phyloP scores from a whole-genome alignment of 345 rosid genomes.

The Melaleuca alternifolia region DNA sequence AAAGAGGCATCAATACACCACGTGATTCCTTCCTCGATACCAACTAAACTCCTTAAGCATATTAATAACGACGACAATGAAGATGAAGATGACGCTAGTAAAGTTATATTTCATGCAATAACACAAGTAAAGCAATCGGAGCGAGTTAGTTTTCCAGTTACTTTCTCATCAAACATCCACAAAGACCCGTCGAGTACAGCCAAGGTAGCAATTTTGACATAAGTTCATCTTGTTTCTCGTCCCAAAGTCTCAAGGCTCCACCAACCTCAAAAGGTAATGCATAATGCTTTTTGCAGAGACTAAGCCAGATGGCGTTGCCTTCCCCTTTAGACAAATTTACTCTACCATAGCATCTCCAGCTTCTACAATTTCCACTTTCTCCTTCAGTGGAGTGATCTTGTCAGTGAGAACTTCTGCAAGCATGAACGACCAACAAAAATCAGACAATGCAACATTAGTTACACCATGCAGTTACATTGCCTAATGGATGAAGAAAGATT shows the following conservation, averaged over 20 bases:
- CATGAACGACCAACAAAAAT: background rate
- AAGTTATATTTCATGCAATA: background rate
- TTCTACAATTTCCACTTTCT: conserved; percentile 3
- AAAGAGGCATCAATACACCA: background rate
- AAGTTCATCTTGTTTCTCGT: background rate
- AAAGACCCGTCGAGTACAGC: background rate
- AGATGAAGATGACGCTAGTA: too few species aligned
- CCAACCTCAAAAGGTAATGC: background rate
- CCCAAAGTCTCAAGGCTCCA: background rate
- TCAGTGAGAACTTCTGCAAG: conserved; percentile 12
- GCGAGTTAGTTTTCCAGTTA: background rate
- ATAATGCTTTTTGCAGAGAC: background rate
- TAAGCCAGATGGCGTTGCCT: background rate
- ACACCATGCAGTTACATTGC: background rate
- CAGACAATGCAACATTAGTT: background rate
- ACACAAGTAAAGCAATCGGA: background rate
- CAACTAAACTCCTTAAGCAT: background rate
- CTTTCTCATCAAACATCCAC: background rate
- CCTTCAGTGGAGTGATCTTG: conserved; percentile 11
- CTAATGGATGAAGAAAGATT: background rate
- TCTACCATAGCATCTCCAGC: conserved; percentile 15
- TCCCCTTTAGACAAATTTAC: background rate
- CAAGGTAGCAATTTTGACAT: background rate
- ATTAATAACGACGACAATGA: background rate
- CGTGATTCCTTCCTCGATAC: background rate